A percentile compares a stretch with the other conserved stretches of the same genome.
Conservation (phyloP, 129 eudicot genomes). For the Artemisia argyi region DNA sequence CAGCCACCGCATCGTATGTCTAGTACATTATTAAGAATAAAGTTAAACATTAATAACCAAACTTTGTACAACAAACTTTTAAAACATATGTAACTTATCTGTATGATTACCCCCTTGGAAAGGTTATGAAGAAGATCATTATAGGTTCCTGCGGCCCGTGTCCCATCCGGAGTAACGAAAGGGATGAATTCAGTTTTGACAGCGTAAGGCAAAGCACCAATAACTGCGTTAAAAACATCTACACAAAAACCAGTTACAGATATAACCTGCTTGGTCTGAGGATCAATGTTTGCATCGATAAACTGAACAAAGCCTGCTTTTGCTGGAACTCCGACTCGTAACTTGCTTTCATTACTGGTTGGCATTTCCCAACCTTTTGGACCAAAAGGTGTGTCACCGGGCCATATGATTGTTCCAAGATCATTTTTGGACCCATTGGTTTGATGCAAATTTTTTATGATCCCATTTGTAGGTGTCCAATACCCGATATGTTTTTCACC, state of each 20-base stretch:
- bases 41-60: not conserved
- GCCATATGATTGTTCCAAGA: slow-evolving; percentile 54
- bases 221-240: slow-evolving; percentile 54
- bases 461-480: slow-evolving; percentile 36
- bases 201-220: slow-evolving; percentile 32
- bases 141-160: not conserved
- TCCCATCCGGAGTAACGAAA: slow-evolving; percentile 24
- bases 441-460: not conserved
- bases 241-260: slow-evolving; percentile 46
- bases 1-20: slow-evolving; percentile 51
- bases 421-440: slow-evolving; percentile 10
- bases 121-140: slow-evolving; percentile 33
- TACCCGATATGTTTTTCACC: slow-evolving; percentile 45
- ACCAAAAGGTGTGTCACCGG: slow-evolving; percentile 38
- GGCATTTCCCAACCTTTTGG: slow-evolving; percentile 60
- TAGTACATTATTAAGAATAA: not conserved
- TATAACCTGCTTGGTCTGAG: slow-evolving; percentile 1
- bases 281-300: slow-evolving; percentile 21
- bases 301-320: slow-evolving; percentile 45
- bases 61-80: too few species aligned
- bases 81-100: too few species aligned
- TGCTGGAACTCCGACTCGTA: slow-evolving; percentile 53
- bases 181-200: slow-evolving; percentile 42
- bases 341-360: slow-evolving; percentile 28
- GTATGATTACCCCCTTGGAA: slow-evolving; percentile 30